A percentile compares a stretch with the other conserved stretches of the same genome.
phyloP scores from a whole-genome alignment of 371 early-diverging fungal genomes.

The Apophysomyces variabilis region DNA sequence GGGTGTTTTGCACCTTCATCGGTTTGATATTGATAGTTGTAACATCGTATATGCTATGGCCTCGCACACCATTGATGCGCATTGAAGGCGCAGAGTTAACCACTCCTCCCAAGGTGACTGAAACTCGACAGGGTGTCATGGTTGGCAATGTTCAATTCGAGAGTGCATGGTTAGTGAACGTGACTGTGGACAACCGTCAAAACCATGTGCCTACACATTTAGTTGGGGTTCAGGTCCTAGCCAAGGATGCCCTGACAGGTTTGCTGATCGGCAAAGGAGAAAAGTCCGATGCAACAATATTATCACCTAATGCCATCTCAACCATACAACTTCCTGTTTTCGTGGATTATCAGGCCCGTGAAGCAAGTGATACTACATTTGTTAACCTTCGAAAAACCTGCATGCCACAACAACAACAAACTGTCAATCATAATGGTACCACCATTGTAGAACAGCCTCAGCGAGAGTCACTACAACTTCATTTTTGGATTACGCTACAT shows the following conservation, averaged over 20 bases:
- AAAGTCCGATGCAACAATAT: slow-evolving; percentile 22
- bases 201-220: slow-evolving; percentile 47
- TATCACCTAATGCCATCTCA: slow-evolving; percentile 37
- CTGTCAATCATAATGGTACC: slow-evolving; percentile 14
- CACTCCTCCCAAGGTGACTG: slow-evolving; percentile 34
- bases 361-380: slow-evolving; percentile 46
- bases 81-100: slow-evolving; percentile 50
- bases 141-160: slow-evolving; percentile 50
- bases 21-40: slow-evolving; percentile 28
- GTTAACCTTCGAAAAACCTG: slow-evolving; percentile 38
- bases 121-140: slow-evolving; percentile 43
- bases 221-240: slow-evolving; percentile 30
- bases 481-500: slow-evolving; percentile 50
- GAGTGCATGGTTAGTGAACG: slow-evolving; percentile 49
- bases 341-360: slow-evolving; percentile 48
- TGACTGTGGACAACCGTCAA: slow-evolving; percentile 46
- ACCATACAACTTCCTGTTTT: slow-evolving; percentile 41
- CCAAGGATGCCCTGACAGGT: slow-evolving; percentile 49
- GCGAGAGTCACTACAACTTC: slow-evolving; percentile 38
- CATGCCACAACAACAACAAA: slow-evolving; percentile 25
- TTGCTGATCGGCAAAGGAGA: slow-evolving; percentile 42
- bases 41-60: slow-evolving; percentile 40
- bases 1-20: slow-evolving; percentile 44
- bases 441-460: slow-evolving; percentile 24
- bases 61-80: slow-evolving; percentile 51